Conservation (phyloP, 2,329 filamentous ascomycete species). For the Colletotrichum viniferum region DNA sequence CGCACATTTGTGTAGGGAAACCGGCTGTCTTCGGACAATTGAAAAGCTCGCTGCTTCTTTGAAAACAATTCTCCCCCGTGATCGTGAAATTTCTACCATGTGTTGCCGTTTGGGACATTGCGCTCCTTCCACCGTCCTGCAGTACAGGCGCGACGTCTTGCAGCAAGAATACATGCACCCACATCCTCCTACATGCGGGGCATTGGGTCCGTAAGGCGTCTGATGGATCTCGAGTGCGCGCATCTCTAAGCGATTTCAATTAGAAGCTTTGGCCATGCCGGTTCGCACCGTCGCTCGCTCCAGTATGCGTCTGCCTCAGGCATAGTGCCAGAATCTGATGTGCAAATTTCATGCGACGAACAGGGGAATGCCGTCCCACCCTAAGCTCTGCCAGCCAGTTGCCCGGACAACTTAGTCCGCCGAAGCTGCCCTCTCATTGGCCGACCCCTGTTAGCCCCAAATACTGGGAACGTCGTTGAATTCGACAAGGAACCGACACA, state of each 20-base stretch:
- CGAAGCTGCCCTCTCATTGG: constrained; percentile 12
- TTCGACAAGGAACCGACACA: constrained; percentile 22
- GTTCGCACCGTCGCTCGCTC: background rate
- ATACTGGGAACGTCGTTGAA: constrained; percentile 19
- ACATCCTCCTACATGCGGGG: background rate
- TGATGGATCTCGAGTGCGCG: background rate
- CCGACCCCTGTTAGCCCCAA: constrained; percentile 19
- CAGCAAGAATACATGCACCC: background rate
- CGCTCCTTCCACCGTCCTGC: background rate
- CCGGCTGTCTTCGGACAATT: constrained; percentile 21
- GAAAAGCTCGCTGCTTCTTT: constrained; percentile 22
- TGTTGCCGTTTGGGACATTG: background rate
- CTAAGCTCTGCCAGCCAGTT: constrained; percentile 12
- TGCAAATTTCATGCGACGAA: constrained; percentile 1
- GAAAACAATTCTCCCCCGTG: background rate
- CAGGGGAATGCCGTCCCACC: constrained; percentile 6
- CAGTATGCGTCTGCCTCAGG: background rate
- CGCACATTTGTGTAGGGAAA: constrained; percentile 15
- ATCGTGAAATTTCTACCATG: background rate
- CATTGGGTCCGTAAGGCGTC: background rate
- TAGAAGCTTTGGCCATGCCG: background rate
- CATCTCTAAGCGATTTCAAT: background rate
- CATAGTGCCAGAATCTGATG: background rate
- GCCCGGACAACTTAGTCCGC: constrained; percentile 26
- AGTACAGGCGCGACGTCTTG: background rate